Conservation (phyloP, 345 rosid genomes). For the Gynandropsis gynandra region DNA sequence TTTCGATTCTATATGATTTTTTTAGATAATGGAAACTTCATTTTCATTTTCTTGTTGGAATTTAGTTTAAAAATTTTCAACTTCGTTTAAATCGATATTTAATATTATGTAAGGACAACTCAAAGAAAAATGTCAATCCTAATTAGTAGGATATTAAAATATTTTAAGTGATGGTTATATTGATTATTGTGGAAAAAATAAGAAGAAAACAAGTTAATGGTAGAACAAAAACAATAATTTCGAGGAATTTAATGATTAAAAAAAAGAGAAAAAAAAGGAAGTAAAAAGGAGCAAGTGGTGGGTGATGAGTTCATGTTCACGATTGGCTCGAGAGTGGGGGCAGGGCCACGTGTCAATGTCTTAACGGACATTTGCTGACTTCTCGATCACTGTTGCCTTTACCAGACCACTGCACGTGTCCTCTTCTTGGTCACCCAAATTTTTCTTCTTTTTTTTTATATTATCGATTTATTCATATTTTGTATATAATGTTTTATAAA, state of each 20-base stretch:
- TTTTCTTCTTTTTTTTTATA: conserved; percentile 12
- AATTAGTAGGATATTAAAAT: no score
- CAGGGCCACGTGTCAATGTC: conserved; percentile 32
- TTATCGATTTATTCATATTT: background rate
- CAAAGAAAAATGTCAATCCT: no score
- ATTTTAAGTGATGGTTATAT: no score
- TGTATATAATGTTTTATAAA: no score
- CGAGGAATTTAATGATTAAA: conserved; percentile 17
- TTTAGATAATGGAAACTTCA: no score
- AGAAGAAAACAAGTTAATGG: no score
- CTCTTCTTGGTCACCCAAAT: conserved; percentile 33
- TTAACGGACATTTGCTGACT: conserved; percentile 31
- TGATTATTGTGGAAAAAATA: no score
- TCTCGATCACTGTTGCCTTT: conserved; percentile 34
- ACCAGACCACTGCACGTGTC: conserved; percentile 37
- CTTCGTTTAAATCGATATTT: no score
- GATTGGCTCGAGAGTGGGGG: conserved; percentile 23
- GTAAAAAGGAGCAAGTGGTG: conserved; percentile 26
- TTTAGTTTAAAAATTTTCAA: no score
- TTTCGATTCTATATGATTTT: no score
- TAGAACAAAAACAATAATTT: conserved; percentile 1
- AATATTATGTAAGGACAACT: no score
- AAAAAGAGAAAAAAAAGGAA: conserved; percentile 12
- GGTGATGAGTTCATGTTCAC: conserved; percentile 6
- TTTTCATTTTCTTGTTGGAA: no score